Conservation (phyloP, 163 green algal genomes). For the Scenedesmus sp. region DNA sequence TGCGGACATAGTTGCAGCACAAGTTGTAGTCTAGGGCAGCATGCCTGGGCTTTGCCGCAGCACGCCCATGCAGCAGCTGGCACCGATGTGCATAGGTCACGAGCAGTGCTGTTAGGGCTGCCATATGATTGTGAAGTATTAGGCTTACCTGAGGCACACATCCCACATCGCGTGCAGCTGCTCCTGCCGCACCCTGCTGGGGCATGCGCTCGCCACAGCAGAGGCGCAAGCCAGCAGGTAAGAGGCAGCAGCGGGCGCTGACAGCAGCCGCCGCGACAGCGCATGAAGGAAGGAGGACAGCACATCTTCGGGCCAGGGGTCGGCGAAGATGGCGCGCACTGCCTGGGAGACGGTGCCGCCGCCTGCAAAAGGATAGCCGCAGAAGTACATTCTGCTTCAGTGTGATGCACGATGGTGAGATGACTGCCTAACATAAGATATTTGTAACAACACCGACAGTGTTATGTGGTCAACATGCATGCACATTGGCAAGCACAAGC, state of each 20-base stretch:
- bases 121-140: neutral
- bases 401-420: neutral
- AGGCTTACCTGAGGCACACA: slow-evolving; percentile 55
- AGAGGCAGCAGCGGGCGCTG: slow-evolving; percentile 43
- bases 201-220: slow-evolving; percentile 68
- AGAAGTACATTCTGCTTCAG: neutral
- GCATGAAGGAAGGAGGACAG: slow-evolving; percentile 48
- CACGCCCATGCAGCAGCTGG: neutral
- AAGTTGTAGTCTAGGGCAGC: neutral
- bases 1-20: neutral
- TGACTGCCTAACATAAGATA: neutral
- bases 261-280: slow-evolving; percentile 41
- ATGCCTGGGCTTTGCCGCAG: neutral
- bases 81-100: neutral
- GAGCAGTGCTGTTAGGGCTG: too few species aligned
- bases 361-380: slow-evolving; percentile 34
- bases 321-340: slow-evolving; percentile 62
- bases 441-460: too few species aligned
- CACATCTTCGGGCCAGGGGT: slow-evolving; percentile 66
- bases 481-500: too few species aligned
- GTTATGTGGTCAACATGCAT: too few species aligned
- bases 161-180: slow-evolving; percentile 77
- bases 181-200: slow-evolving; percentile 65
- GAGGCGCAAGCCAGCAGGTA: slow-evolving; percentile 62
- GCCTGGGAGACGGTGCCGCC: slow-evolving; percentile 53